Evolutionary conservation across 2,329 filamentous ascomycete species (phyloP), one percentile per base, ranked within the genome.

Genomic region (Sporothrix sp.): DNA sequence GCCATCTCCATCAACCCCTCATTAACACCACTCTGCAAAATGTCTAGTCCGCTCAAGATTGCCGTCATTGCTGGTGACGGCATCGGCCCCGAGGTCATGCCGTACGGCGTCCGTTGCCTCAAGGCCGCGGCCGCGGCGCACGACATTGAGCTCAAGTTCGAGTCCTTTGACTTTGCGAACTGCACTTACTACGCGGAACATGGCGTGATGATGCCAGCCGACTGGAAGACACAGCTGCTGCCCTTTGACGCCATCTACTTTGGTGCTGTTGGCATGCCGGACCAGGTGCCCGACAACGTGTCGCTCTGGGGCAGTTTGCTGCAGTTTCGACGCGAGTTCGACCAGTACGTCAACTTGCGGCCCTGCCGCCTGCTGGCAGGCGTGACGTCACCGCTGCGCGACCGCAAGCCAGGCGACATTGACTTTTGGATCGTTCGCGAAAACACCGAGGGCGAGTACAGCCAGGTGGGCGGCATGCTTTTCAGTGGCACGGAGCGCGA

Each of bases 341-440:
- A 83, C 57, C 79, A 83, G 59, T 84, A 82, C 57, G 79, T 79
- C 53, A 84, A 84, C 58, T 75, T 84, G 2, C 73, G 81, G 4
- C 81, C 80, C 0, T 81, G 76, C 0, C 71, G 72, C 32, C 72
- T 81, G 30, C 72, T 84, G 50, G 71, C 70, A 13, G 79, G 79
- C 20, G 78, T 74, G 0, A 65, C 71, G 53, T 80, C 78, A 0
- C 79, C 79, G 0, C 67, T 83, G 7, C 52, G 60, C 8, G 69
- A 74, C 59, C 65, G 74, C 58, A 59, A 64, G 50, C 62, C 67
- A 10, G 74, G 73, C 4, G 73, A 80, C 51, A 65, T 83, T 0
- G 77, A 84, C 64, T 84, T 79, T 79, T 75, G 83, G 1, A 82
- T 84, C 42, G 66, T 84, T 28, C 75, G 80, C 27, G 80, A 84